Conservation (phyloP, 1,139 yeast genomes). For the Kodamaea sp. region DNA sequence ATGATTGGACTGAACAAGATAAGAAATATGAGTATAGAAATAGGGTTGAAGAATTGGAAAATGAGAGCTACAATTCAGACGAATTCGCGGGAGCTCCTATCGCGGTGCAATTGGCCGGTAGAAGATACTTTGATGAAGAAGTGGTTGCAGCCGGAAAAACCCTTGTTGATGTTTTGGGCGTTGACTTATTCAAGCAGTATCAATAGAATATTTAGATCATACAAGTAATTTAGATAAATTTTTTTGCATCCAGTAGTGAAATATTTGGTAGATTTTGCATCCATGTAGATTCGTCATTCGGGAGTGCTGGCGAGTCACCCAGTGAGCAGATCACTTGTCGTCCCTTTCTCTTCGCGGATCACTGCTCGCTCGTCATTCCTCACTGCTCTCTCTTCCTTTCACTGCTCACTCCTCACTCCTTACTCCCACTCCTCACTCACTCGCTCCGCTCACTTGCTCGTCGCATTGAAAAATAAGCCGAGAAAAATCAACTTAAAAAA, state of each 20-base stretch:
- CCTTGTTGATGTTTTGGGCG: constrained; percentile 26
- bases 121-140: constrained; percentile 53
- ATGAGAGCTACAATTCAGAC: constrained; percentile 32
- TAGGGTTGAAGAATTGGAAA: constrained; percentile 43
- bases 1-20: constrained; percentile 35
- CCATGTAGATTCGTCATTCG: background rate
- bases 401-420: too few species aligned
- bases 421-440: too few species aligned
- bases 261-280: background rate
- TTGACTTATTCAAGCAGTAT: constrained; percentile 16
- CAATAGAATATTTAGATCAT: constrained; percentile 1
- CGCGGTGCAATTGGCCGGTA: constrained; percentile 47
- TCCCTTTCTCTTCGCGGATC: too few species aligned
- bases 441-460: too few species aligned
- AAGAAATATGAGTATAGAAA: constrained; percentile 33
- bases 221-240: too few species aligned
- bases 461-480: constrained; percentile 2
- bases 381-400: too few species aligned
- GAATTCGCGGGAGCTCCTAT: constrained; percentile 52
- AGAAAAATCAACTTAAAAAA: constrained; percentile 6
- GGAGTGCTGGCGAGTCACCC: too few species aligned
- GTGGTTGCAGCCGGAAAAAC: constrained; percentile 43
- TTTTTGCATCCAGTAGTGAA: too few species aligned
- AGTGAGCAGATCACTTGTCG: too few species aligned
- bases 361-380: too few species aligned